Evolutionary conservation across 2,329 filamentous ascomycete genomes (phyloP).

Genomic region (Colletotrichum tofieldiae): DNA sequence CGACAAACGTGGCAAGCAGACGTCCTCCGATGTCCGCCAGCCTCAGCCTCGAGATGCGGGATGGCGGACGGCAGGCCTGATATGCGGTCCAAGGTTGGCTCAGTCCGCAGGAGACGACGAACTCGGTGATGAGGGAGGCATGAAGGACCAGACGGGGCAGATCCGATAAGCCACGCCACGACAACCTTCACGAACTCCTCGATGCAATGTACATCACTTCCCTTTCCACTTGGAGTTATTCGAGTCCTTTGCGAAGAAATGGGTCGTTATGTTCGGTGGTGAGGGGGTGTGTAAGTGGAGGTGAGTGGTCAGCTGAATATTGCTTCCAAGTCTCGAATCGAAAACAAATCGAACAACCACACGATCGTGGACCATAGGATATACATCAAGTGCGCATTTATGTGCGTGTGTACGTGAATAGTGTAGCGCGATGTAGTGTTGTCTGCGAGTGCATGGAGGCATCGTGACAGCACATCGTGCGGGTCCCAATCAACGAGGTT

Average conservation of each 20-base stretch:
- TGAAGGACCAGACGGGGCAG: constrained; percentile 14
- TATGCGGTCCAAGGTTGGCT: not conserved
- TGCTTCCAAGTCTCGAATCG: constrained; percentile 1
- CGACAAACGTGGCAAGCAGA: constrained; percentile 55
- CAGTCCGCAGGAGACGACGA: not conserved
- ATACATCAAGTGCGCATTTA: constrained; percentile 17
- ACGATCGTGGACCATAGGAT: not conserved
- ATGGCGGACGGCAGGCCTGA: constrained; percentile 10
- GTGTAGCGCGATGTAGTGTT: constrained; percentile 27
- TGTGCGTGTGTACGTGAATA: constrained; percentile 33
- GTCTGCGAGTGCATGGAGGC: constrained; percentile 47
- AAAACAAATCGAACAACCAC: not conserved
- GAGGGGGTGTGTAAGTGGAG: not conserved
- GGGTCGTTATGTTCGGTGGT: constrained; percentile 12
- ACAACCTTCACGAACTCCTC: not conserved
- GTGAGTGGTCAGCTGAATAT: not conserved
- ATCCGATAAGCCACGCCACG: not conserved
- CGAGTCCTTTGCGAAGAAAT: not conserved
- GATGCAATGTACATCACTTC: constrained; percentile 16
- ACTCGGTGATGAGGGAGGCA: constrained; percentile 1
- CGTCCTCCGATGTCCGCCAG: constrained; percentile 41
- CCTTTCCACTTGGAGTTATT: not conserved
- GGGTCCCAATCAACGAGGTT: constrained; percentile 36
- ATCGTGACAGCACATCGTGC: constrained; percentile 44
- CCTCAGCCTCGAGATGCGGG: constrained; percentile 7